A percentile compares a stretch with the other conserved stretches of the same genome.
These are phyloP conservation scores for Hyphodiscus hymeniophilus DNA, from an alignment of 495 filamentous ascomycete species.

Conservation along the genomic window DNA sequence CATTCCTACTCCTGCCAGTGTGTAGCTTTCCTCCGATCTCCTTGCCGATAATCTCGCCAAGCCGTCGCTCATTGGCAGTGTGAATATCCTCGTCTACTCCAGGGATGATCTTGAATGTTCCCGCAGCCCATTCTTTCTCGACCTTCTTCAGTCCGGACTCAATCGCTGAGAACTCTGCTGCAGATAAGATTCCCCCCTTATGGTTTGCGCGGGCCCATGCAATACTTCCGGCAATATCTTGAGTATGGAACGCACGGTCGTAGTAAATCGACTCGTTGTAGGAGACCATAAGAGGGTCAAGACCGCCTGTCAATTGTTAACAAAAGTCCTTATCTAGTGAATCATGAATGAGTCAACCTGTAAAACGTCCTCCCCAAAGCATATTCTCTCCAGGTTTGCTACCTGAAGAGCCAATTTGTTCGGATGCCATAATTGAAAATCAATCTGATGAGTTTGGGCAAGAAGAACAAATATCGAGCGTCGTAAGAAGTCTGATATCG, in stretches of 20 bases:
- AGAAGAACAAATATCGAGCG: constrained; percentile 1
- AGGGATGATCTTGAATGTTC: constrained; percentile 49
- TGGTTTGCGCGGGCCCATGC: constrained; percentile 82
- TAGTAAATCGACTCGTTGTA: constrained; percentile 86
- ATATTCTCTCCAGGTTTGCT: constrained; percentile 23
- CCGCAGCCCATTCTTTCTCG: constrained; percentile 62
- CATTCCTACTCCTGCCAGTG: constrained; percentile 85
- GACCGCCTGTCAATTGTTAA: constrained; percentile 44
- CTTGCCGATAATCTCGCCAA: constrained; percentile 85
- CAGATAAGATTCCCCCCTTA: constrained; percentile 65
- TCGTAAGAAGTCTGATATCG: not conserved
- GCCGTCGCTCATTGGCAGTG: constrained; percentile 85
- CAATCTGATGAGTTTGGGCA: constrained; percentile 6
- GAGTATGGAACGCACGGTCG: constrained; percentile 73
- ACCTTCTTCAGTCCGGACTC: constrained; percentile 66
- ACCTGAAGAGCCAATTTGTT: constrained; percentile 19
- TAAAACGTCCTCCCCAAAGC: constrained; percentile 22
- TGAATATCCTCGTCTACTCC: constrained; percentile 53
- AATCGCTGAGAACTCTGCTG: constrained; percentile 67
- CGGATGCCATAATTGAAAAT: constrained; percentile 15
- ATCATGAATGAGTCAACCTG: constrained; percentile 15
- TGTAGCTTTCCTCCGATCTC: constrained; percentile 85
- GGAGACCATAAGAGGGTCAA: constrained; percentile 81
- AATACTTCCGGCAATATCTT: constrained; percentile 80
- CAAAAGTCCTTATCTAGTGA: not conserved